phyloP scores from a whole-genome alignment of 345 rosid genomes.

The Linum lewisii region DNA sequence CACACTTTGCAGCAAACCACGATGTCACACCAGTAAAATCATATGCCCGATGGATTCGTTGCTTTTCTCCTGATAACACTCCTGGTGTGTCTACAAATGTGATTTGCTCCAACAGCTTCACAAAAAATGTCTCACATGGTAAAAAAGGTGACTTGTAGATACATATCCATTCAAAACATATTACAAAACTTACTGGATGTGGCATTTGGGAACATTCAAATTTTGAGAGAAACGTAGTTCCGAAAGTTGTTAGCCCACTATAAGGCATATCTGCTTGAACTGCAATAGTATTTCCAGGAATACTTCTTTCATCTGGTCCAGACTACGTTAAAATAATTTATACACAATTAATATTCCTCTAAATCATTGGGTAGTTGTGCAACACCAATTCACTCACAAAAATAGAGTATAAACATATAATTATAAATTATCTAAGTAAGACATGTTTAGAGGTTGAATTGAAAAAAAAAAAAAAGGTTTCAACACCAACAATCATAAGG shows the following conservation, averaged over 20 bases:
- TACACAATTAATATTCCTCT: too few relatives aligned
- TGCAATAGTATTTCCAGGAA: constrained; percentile 30
- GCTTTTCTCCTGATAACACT: constrained; percentile 92
- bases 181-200: constrained; percentile 16
- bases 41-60: constrained; percentile 76
- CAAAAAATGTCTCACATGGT: background rate
- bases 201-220: constrained; percentile 27
- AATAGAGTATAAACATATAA: too few relatives aligned
- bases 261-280: constrained; percentile 28
- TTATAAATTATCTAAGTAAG: too few relatives aligned
- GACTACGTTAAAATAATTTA: constrained; percentile 15
- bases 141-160: background rate
- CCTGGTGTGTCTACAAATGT: constrained; percentile 95
- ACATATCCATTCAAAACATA: too few relatives aligned
- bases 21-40: constrained; percentile 92
- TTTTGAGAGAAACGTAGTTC: constrained; percentile 23
- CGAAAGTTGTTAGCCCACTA: constrained; percentile 20
- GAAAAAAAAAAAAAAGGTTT: too few relatives aligned
- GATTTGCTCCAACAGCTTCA: constrained; percentile 69
- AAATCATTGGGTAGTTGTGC: too few relatives aligned
- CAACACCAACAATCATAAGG: too few relatives aligned
- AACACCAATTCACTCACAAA: too few relatives aligned
- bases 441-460: too few relatives aligned
- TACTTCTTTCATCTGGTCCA: constrained; percentile 30
- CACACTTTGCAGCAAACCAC: constrained; percentile 98